Percentiles rank a stretch among this genome's conserved stretches.
Evolutionary conservation across 768 basidiomycete species (phyloP).

Genomic region (Dentipellis sp.): DNA sequence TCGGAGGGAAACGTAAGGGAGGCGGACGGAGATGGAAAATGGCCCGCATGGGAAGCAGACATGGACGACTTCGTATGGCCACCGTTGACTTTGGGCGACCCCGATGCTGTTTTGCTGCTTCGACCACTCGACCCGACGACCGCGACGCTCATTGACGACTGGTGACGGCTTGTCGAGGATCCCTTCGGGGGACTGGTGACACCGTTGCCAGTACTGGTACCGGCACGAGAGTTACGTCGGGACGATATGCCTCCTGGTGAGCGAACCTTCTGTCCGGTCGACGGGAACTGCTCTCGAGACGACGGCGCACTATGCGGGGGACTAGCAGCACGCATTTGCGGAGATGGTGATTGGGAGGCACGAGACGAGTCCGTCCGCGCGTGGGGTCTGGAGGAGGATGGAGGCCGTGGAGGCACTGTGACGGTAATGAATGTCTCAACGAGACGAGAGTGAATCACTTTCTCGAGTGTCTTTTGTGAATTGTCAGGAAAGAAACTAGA

Average conservation of each 20-base stretch:
- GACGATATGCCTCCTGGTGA: not conserved
- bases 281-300: not conserved
- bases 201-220: not conserved
- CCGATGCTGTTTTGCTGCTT: not conserved
- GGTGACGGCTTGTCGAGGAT: not conserved
- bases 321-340: not conserved
- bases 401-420: conserved; percentile 25
- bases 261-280: not conserved
- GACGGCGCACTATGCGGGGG: not conserved
- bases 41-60: not conserved
- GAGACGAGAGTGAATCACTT: conserved; percentile 59
- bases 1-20: not conserved
- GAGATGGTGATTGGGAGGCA: not conserved
- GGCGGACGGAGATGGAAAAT: conserved; percentile 1
- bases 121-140: not conserved
- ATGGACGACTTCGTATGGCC: not conserved
- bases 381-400: not conserved
- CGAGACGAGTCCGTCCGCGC: not conserved
- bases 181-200: not conserved
- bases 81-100: not conserved
- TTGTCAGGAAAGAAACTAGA: conserved; percentile 40
- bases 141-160: not conserved
- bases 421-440: conserved; percentile 72
- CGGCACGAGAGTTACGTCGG: not conserved
- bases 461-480: conserved; percentile 63